Percentiles rank a stretch among this genome's conserved stretches.
Evolutionary conservation across 176 grass and related monocot genomes (phyloP).

Genomic region (Triticum urartu): DNA sequence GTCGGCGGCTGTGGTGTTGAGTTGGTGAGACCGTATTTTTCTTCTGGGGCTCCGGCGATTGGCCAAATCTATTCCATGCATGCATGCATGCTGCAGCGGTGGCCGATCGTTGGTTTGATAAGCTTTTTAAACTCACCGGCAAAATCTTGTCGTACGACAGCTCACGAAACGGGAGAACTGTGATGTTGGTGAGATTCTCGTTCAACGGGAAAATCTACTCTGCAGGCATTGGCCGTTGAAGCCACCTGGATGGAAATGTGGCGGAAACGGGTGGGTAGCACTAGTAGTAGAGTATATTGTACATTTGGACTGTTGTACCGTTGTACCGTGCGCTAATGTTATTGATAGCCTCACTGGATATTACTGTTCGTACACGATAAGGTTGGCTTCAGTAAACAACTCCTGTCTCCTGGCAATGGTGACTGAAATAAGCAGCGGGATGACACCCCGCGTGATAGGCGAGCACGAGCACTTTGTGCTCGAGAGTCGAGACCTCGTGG

Average conservation of each 20-base stretch:
- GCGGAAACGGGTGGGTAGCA: neutral
- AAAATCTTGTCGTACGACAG: neutral
- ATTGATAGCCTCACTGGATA: neutral
- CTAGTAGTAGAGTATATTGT: too few species aligned
- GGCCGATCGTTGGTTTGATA: neutral
- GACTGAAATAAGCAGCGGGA: neutral
- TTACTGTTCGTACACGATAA: neutral
- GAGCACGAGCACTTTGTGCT: neutral
- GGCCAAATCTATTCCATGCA: neutral
- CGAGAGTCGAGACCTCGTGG: neutral
- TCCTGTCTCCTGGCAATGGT: neutral
- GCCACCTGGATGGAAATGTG: neutral
- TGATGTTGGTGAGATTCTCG: neutral
- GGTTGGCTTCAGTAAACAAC: conserved; percentile 5
- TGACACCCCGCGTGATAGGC: neutral
- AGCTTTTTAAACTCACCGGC: neutral
- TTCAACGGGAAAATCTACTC: neutral
- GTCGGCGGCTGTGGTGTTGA: neutral
- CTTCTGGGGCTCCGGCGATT: neutral
- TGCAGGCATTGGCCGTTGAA: neutral
- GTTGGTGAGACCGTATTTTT: too few species aligned
- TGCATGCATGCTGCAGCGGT: neutral
- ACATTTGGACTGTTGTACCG: neutral
- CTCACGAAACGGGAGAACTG: neutral
- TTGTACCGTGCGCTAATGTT: neutral